Conservation (phyloP, 495 filamentous ascomycete genomes). For the Penicillium fimorum region DNA sequence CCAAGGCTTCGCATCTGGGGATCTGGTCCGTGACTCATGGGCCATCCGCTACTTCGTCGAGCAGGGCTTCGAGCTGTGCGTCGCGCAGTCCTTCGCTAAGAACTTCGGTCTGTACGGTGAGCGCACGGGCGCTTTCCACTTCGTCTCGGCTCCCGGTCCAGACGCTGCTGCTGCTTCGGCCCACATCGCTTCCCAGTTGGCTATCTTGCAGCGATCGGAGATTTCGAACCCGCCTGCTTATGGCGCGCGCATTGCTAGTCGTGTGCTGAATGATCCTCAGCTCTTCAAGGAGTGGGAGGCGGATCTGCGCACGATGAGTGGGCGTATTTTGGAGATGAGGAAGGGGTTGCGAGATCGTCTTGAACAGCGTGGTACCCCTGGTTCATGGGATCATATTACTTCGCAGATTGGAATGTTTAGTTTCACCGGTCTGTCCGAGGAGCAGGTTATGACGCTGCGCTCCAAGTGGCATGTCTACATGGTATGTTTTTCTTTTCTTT, state of each 20-base stretch:
- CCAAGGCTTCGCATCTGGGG: slow-evolving; percentile 95
- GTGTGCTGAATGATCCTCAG: slow-evolving; percentile 74
- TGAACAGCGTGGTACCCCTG: slow-evolving; percentile 76
- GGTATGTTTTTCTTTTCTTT: slow-evolving; percentile 37
- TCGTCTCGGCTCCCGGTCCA: slow-evolving; percentile 70
- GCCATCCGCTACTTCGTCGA: slow-evolving; percentile 91
- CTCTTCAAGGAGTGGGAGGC: slow-evolving; percentile 95
- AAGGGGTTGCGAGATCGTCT: slow-evolving; percentile 70
- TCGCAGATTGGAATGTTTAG: slow-evolving; percentile 99
- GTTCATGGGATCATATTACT: slow-evolving; percentile 93
- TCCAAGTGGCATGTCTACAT: slow-evolving; percentile 90
- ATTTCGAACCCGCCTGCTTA: slow-evolving; percentile 96
- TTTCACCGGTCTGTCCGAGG: slow-evolving; percentile 86
- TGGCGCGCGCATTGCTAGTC: slow-evolving; percentile 81
- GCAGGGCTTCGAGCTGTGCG: slow-evolving; percentile 91
- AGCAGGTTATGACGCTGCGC: slow-evolving; percentile 78
- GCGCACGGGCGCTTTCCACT: slow-evolving; percentile 95
- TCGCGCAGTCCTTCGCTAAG: slow-evolving; percentile 97
- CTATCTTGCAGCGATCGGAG: slow-evolving; percentile 92
- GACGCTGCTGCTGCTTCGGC: slow-evolving; percentile 63
- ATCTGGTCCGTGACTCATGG: slow-evolving; percentile 80
- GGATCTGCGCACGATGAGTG: slow-evolving; percentile 89
- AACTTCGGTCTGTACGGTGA: slow-evolving; percentile 98
- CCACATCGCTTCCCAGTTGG: slow-evolving; percentile 77
- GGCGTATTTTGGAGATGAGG: slow-evolving; percentile 89